Evolutionary conservation across 1,284 basidiomycete genomes (phyloP), one percentile per base, ranked within the genome.

Genomic region (Ustilago vetiveriae): DNA sequence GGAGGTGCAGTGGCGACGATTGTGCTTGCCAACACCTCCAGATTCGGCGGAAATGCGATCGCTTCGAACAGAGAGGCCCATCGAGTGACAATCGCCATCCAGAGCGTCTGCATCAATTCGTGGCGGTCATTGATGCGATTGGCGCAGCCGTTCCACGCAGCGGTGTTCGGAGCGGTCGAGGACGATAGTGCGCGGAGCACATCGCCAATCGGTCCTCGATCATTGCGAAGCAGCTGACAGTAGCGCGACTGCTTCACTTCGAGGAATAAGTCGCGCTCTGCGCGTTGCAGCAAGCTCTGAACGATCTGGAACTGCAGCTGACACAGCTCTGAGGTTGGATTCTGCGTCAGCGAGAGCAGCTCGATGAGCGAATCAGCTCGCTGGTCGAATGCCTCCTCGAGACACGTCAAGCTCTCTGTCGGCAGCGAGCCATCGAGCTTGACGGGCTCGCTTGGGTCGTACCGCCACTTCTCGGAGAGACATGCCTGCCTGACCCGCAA

Each of bases 1-100:
- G 50, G 29, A 19, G 41, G 33, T 4, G 54, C 46, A 13, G 50
- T 39, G 2, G 22, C 21, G 8, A 63, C 43, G 4, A 69, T 6
- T 2, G 45, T 44, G 13, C 17, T 23, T 1, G 66, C 66, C n/a
- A 69, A 59, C 39, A 33, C 3, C 3, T 52, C 33, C 11, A 69
- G 21, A 16, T 19, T 47, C 16, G 36, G 22, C 10, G 35, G 27
- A 8, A 26, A 26, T 4, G 66, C 53, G n/a, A 50, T 24, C 8
- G 21, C 17, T 13, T 77, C 71, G 10, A 75, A 40, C 17, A 75
- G 52, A 3, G 43, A 38, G 2, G 60, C 53, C 70, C 67, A 75
- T 0, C 73, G 63, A 30, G 53, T 67, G 9, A 72, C 67, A 13
- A 71, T 11, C n/a, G 64, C 46, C 32, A 71, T 44, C 73, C 67